Evolutionary conservation across 1,284 basidiomycete species (phyloP), one percentile per base, ranked within the genome.

Genomic region (Ganoderma lingzhi): DNA sequence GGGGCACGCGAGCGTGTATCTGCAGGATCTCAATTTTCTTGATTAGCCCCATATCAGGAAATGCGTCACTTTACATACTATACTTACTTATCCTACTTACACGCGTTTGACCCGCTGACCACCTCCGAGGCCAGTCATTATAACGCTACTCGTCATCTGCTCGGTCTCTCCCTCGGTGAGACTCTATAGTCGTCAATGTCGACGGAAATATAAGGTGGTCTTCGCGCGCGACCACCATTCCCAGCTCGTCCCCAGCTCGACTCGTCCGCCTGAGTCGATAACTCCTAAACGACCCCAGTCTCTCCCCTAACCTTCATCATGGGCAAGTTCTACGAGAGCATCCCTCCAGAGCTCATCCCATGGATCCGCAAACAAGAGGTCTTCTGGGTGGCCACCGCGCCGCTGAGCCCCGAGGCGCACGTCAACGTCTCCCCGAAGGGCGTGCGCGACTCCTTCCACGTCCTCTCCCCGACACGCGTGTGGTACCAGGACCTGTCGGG

Each of bases 401-500:
- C 89, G 30, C 80, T 89, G 5, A 79, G 76, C 30, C 74, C 73
- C 6, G 80, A 81, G 5, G 88, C 86, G 2, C 88, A 89, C 66
- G 79, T 90, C 72, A 90, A 89, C 68, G 71, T 90, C 19, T 88
- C 87, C 1, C 87, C 87, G 2, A 90, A 90, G 74, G 86, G 87
- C 3, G 80, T 82, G 9, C 78, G 81, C 19, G 84, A 85, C 35
- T 85, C 83, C n/a, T 88, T 90, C 73, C 83, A 86, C 63, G 75
- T 89, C 35, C 77, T 85, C 32, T 80, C 84, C 69, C 75, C 81
- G 42, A 84, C 80, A 32, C 82, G 77, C 41, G 86, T 88, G 39
- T 89, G 88, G 86, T 89, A 89, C 70, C 85, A 89, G 68, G 88
- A 90, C 74, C 76, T 88, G 61, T 80, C 82, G 4, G 88, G 88